Evolutionary conservation across 73 alveolate genomes (phyloP).

Genomic region (Paramecium octaurelia): DNA sequence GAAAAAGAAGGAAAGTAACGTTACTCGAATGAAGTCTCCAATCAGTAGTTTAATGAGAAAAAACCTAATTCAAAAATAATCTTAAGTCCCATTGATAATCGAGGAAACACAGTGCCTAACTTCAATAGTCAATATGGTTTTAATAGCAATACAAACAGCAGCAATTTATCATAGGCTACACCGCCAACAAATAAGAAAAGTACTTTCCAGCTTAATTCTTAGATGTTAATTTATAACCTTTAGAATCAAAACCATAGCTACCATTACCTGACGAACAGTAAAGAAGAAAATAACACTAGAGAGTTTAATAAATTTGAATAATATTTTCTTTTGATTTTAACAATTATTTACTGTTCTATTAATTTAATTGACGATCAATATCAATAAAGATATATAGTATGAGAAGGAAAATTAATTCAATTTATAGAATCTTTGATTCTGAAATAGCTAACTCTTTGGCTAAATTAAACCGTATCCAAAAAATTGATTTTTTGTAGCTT

Average conservation of each 20-base stretch:
- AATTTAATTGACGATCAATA: background rate
- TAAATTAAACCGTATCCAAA: no score
- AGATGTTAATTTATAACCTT: background rate
- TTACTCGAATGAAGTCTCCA: background rate
- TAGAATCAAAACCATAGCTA: background rate
- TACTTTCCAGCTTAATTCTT: background rate
- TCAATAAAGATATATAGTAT: background rate
- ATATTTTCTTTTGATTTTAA: background rate
- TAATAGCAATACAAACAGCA: background rate
- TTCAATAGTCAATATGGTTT: background rate
- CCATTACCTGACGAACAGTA: background rate
- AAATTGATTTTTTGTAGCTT: no score
- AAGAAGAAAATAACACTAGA: background rate
- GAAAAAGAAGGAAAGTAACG: background rate
- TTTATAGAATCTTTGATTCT: background rate
- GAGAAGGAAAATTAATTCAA: no score
- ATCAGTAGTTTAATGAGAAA: background rate
- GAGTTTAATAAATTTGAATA: background rate
- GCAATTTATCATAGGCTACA: background rate
- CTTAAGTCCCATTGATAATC: background rate
- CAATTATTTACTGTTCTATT: background rate
- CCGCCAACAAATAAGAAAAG: constrained; percentile 15
- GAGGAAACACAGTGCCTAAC: background rate
- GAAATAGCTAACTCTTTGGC: no score
- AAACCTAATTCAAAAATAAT: background rate